phyloP scores from a whole-genome alignment of 208 protist genomes.

The Dictyostelium gargantuum region DNA sequence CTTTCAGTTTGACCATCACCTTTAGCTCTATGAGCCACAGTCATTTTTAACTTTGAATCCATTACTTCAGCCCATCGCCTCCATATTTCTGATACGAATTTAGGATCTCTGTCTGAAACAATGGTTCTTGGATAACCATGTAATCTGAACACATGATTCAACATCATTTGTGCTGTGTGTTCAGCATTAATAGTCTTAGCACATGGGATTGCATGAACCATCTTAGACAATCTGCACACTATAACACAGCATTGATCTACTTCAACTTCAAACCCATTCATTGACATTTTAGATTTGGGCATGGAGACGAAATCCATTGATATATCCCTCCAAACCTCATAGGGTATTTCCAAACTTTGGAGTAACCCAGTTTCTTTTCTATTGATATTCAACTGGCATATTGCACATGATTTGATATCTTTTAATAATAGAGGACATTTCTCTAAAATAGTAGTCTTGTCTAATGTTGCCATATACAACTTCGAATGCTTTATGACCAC shows the following conservation, averaged over 20 bases:
- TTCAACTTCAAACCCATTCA: background rate
- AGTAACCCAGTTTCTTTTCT: background rate
- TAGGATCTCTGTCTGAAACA: background rate
- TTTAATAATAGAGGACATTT: background rate
- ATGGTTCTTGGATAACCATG: background rate
- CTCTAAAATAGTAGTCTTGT: background rate
- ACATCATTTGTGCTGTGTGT: background rate
- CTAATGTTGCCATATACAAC: background rate
- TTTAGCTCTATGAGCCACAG: background rate
- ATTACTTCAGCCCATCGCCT: background rate
- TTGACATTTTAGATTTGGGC: background rate
- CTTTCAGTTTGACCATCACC: conserved; percentile 3
- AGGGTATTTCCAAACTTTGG: background rate
- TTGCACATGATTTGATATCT: no score
- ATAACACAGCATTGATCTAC: background rate
- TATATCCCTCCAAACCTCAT: background rate
- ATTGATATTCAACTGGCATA: background rate
- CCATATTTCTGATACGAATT: background rate
- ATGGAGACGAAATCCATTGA: background rate
- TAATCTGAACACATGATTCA: background rate
- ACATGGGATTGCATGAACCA: background rate
- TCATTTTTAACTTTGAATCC: background rate
- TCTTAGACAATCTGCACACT: background rate
- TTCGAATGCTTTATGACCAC: background rate
- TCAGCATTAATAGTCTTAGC: background rate